Percentiles rank a stretch among this genome's conserved stretches.
These are phyloP conservation scores for Solanum clarkiae DNA, from an alignment of 257 asterid species.

Conservation along the genomic window DNA sequence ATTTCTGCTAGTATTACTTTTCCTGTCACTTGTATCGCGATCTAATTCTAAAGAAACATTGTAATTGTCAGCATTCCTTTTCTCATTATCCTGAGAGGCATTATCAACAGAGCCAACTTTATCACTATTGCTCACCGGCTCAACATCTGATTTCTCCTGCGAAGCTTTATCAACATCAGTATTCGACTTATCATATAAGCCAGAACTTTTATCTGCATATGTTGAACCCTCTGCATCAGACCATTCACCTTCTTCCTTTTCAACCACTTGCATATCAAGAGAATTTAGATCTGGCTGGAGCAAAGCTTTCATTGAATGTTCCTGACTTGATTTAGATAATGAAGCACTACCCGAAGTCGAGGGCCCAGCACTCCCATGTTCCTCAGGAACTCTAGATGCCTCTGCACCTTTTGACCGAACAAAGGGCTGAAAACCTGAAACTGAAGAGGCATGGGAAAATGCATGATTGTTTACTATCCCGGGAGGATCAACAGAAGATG, in stretches of 20 bases:
- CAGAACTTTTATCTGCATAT: conserved; percentile 25
- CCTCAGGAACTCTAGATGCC: conserved; percentile 26
- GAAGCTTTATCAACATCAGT: conserved; percentile 26
- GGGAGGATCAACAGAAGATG: conserved; percentile 47
- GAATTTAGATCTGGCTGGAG: conserved; percentile 26
- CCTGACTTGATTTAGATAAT: conserved; percentile 24
- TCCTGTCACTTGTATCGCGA: conserved; percentile 49
- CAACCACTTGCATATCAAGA: conserved; percentile 32
- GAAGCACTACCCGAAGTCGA: conserved; percentile 16
- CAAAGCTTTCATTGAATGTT: conserved; percentile 27
- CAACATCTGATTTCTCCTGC: conserved; percentile 30
- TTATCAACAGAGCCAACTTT: conserved; percentile 15
- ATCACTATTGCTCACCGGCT: conserved; percentile 19
- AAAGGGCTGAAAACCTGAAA: conserved; percentile 98
- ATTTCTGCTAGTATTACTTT: conserved; percentile 17
- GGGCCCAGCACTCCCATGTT: conserved; percentile 20
- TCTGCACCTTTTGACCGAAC: conserved; percentile 43
- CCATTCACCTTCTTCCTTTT: conserved; percentile 99
- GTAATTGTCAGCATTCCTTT: conserved; percentile 36
- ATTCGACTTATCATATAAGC: conserved; percentile 25
- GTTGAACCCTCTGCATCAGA: conserved; percentile 79
- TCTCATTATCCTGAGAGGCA: conserved; percentile 20
- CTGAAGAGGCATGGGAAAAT: conserved; percentile 87
- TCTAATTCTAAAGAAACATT: conserved; percentile 20
- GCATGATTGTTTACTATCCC: conserved; percentile 83